Percentiles rank a stretch among this genome's conserved stretches.
phyloP scores from a whole-genome alignment of 805 yeast genomes.

The Teunomyces aglyptinius region DNA sequence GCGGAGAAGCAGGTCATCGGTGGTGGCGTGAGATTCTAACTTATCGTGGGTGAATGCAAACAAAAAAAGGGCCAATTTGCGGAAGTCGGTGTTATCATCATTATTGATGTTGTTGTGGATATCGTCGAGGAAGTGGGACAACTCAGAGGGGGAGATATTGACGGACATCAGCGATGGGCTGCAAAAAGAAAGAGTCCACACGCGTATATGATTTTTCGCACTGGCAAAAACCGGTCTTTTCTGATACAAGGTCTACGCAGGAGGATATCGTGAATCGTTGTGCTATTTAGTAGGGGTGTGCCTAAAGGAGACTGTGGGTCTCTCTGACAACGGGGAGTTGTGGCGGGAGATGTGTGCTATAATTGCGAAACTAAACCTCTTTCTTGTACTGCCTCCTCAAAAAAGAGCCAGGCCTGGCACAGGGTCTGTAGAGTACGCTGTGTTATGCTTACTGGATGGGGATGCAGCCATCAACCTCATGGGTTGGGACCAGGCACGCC shows the following conservation, averaged over 20 bases:
- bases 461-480: too few relatives aligned
- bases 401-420: too few relatives aligned
- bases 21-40: slow-evolving; percentile 11
- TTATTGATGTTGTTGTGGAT: slow-evolving; percentile 28
- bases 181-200: slow-evolving; percentile 1
- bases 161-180: slow-evolving; percentile 1
- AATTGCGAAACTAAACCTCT: not conserved
- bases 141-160: slow-evolving; percentile 24
- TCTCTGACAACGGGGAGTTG: not conserved
- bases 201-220: slow-evolving; percentile 1
- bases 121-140: slow-evolving; percentile 33
- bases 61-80: slow-evolving; percentile 31
- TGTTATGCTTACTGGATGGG: too few relatives aligned
- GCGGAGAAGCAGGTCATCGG: slow-evolving; percentile 16
- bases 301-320: not conserved
- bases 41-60: slow-evolving; percentile 31
- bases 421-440: too few relatives aligned
- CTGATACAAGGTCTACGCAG: not conserved
- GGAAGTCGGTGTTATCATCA: slow-evolving; percentile 35
- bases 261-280: slow-evolving; percentile 1
- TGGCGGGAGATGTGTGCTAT: not conserved
- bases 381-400: too few relatives aligned
- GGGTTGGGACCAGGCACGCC: too few relatives aligned
- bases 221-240: too few relatives aligned
- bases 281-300: not conserved